These are phyloP conservation scores for Arbutus unedo DNA, from an alignment of 148 eudicot species.

Conservation along the genomic window DNA sequence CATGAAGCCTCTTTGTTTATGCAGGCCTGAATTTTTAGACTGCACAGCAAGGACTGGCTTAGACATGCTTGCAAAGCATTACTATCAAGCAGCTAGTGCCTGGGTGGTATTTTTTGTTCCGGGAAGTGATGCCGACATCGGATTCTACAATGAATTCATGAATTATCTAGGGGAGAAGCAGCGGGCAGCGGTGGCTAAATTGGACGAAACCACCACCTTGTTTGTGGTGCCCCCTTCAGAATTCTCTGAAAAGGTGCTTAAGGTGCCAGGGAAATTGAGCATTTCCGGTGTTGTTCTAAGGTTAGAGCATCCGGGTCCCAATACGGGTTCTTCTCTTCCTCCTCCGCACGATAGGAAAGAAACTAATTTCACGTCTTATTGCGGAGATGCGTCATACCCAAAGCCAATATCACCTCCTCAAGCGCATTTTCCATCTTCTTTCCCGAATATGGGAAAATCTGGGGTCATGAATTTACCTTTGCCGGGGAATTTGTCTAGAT, in stretches of 20 bases:
- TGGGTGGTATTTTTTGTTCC: slow-evolving; percentile 90
- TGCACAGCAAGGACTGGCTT: slow-evolving; percentile 84
- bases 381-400: slow-evolving; percentile 24
- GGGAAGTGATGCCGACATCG: slow-evolving; percentile 68
- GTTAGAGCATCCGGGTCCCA: slow-evolving; percentile 53
- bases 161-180: slow-evolving; percentile 70
- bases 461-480: slow-evolving; percentile 20
- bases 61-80: slow-evolving; percentile 88
- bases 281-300: slow-evolving; percentile 80
- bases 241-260: slow-evolving; percentile 77
- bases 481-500: slow-evolving; percentile 17
- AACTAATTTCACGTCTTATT: slow-evolving; percentile 25
- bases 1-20: slow-evolving; percentile 4
- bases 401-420: slow-evolving; percentile 48
- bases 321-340: slow-evolving; percentile 29
- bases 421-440: slow-evolving; percentile 32
- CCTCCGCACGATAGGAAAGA: slow-evolving; percentile 39
- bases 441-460: slow-evolving; percentile 35
- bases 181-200: slow-evolving; percentile 83
- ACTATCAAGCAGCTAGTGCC: slow-evolving; percentile 66
- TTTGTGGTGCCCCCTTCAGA: slow-evolving; percentile 92
- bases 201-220: slow-evolving; percentile 66
- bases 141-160: slow-evolving; percentile 76
- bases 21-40: slow-evolving; percentile 80
- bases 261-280: slow-evolving; percentile 80